Percentiles rank a stretch among this genome's conserved stretches.
Conservation (phyloP, 2,329 filamentous ascomycete species). For the Verticillium tricorpus region DNA sequence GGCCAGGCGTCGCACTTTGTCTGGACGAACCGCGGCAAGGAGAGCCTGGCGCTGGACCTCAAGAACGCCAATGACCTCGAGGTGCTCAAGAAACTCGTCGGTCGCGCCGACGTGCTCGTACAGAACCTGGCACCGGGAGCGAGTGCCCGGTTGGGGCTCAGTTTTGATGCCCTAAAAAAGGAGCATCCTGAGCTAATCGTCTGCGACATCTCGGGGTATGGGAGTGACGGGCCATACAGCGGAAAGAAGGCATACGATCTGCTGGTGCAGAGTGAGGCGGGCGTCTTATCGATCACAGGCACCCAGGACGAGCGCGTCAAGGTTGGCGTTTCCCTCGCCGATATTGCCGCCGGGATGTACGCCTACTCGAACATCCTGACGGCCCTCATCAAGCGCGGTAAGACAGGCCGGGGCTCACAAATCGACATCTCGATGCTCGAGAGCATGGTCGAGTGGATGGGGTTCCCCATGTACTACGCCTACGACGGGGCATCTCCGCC, state of each 20-base stretch:
- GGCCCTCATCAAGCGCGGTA: conserved; percentile 41
- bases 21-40: conserved; percentile 52
- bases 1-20: conserved; percentile 49
- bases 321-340: conserved; percentile 49
- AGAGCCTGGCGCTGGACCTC: conserved; percentile 45
- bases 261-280: conserved; percentile 50
- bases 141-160: conserved; percentile 39
- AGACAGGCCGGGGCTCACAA: conserved; percentile 41
- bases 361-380: conserved; percentile 47
- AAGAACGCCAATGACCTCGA: conserved; percentile 37
- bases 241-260: conserved; percentile 53
- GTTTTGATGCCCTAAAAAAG: conserved; percentile 34
- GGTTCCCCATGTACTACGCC: conserved; percentile 50
- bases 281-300: conserved; percentile 46
- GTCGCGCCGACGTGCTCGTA: conserved; percentile 44
- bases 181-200: conserved; percentile 43
- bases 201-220: conserved; percentile 51
- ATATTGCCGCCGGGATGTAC: conserved; percentile 49
- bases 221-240: conserved; percentile 43
- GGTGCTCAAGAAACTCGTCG: conserved; percentile 36
- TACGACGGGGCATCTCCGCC: conserved; percentile 39
- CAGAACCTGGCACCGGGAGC: conserved; percentile 51
- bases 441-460: conserved; percentile 56
- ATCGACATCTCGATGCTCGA: conserved; percentile 56
- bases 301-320: conserved; percentile 38